Evolutionary conservation across 495 filamentous ascomycete species (phyloP).

Genomic region (Lophium mytilinum): DNA sequence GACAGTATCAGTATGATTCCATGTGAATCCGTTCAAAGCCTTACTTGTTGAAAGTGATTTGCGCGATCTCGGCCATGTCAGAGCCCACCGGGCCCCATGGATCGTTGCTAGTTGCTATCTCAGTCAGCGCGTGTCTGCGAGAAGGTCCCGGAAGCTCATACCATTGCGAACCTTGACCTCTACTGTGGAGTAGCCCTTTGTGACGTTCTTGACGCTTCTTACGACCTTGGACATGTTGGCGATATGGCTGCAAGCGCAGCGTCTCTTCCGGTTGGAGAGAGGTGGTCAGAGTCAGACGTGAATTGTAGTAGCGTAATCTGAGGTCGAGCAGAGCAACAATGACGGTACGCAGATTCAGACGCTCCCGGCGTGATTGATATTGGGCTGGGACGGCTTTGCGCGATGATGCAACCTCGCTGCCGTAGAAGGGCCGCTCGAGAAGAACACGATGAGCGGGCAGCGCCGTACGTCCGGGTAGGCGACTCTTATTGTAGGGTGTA

Average conservation of each 20-base stretch:
- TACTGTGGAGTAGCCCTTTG: conserved; percentile 93
- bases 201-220: conserved; percentile 98
- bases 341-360: neutral
- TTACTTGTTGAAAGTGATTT: conserved; percentile 94
- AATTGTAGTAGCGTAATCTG: neutral
- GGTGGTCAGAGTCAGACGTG: neutral
- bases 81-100: conserved; percentile 98
- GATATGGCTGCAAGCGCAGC: conserved; percentile 4
- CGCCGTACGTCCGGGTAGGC: too few species aligned
- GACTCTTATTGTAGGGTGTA: too few species aligned
- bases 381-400: neutral
- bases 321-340: neutral
- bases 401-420: conserved; percentile 14
- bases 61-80: conserved; percentile 98
- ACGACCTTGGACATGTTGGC: conserved; percentile 90
- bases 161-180: conserved; percentile 98
- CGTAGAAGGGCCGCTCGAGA: conserved; percentile 7
- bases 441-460: neutral
- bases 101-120: conserved; percentile 91
- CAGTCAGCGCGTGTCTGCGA: conserved; percentile 14
- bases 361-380: too few species aligned
- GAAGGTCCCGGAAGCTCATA: conserved; percentile 1
- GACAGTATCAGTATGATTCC: neutral
- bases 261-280: neutral
- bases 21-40: conserved; percentile 24